Base-by-base conservation (phyloP, 441 rosid species). In the Adansonia madagascariensis region DNA sequence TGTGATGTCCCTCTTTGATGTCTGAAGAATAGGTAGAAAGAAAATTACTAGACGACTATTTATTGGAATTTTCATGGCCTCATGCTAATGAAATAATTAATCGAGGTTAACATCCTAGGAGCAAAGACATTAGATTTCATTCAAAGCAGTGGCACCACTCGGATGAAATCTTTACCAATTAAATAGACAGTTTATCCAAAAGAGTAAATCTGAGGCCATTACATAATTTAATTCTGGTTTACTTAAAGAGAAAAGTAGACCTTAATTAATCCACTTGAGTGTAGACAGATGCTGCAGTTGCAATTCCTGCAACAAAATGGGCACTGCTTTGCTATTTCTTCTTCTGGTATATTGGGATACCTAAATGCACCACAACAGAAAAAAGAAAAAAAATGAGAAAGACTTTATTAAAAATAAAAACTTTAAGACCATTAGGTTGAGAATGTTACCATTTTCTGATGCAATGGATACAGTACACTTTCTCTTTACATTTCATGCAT, bases 231-330 rank as follows among this genome's bases (percentile, higher is more conserved):
- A 17, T 7, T 49, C 20, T 0, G 1, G 71, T 66, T 66, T 11
- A 50, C 3, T 24, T 52, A 9, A 52, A 35, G 10, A 55, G 9
- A 71, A 20, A 50, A 65, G 67, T 53, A 84, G 67, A 95, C 99
- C 96, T 89, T 80, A 56, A 93, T 86, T 71, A 89, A 77, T 66
- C 95, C 91, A 80, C 81, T 82, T 8, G 88, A 83, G 77, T 90
- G 98, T 85, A 95, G 80, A 82, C 99, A 95, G 31, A 63, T 49
- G 59, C 81, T 81, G 82, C 99, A 95, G 84, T 93, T 95, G 89
- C 99, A 95, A 73, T 82, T 93, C 75, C 82, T 81, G 0, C 89
- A 83, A 78, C 99, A 95, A 75, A 77, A 86, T 41, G 99, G 99
- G 83, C 99, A 95, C 56, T 75, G 78, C 53, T 83, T 82, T 0